phyloP scores from a whole-genome alignment of 495 filamentous ascomycete genomes.

The Chaetomium fimeti region DNA sequence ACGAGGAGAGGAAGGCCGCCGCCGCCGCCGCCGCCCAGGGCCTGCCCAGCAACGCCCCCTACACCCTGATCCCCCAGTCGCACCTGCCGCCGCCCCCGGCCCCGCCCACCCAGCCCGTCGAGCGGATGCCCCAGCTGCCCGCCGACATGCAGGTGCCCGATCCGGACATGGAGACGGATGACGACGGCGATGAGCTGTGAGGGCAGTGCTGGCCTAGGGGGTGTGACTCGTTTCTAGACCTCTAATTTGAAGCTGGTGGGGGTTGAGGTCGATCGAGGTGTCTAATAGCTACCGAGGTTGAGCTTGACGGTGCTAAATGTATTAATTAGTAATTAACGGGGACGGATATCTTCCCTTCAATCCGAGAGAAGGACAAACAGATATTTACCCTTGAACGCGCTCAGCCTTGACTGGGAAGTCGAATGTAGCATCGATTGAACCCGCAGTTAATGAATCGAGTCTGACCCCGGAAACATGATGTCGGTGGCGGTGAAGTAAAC shows the following conservation, averaged over 20 bases:
- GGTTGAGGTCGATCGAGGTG: not conserved
- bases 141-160: conserved; percentile 37
- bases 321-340: too few species aligned
- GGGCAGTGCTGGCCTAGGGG: not conserved
- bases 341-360: too few species aligned
- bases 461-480: too few species aligned
- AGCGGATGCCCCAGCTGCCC: conserved; percentile 34
- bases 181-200: conserved; percentile 31
- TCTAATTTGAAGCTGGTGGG: not conserved
- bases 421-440: too few species aligned
- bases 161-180: conserved; percentile 38
- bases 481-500: too few species aligned
- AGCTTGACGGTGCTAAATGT: too few species aligned
- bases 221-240: not conserved
- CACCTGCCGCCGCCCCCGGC: conserved; percentile 34
- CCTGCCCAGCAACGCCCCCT: conserved; percentile 28
- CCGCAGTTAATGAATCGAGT: too few species aligned
- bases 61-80: conserved; percentile 33
- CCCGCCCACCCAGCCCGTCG: conserved; percentile 19
- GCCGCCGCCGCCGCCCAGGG: conserved; percentile 26
- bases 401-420: too few species aligned
- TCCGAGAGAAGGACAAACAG: too few species aligned
- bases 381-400: too few species aligned
- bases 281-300: too few species aligned
- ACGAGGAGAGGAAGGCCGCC: conserved; percentile 36